These are phyloP conservation scores for Thelephora ganbajun DNA, from an alignment of 768 basidiomycete species.

Conservation along the genomic window DNA sequence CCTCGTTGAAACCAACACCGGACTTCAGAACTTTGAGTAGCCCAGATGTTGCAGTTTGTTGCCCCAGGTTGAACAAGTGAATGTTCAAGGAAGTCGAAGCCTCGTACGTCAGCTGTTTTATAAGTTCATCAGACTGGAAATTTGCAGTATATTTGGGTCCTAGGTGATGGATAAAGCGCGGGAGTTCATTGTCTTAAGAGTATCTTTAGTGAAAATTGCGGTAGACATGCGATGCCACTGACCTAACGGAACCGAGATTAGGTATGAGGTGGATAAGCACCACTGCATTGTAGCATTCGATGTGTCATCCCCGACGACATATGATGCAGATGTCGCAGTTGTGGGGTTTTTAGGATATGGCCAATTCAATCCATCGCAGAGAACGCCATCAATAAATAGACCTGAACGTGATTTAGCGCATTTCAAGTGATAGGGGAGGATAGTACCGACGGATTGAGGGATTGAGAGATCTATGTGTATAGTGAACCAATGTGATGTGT, in stretches of 20 bases:
- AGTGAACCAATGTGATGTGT: conserved; percentile 53
- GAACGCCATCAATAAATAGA: conserved; percentile 59
- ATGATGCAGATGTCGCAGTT: conserved; percentile 22
- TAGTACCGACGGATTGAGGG: conserved; percentile 40
- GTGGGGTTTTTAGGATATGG: conserved; percentile 43
- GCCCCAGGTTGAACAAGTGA: conserved; percentile 37
- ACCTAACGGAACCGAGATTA: conserved; percentile 50
- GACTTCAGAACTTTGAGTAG: conserved; percentile 39
- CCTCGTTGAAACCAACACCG: conserved; percentile 28
- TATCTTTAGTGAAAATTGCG: neutral
- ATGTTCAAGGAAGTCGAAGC: conserved; percentile 76
- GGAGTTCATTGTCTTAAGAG: conserved; percentile 49
- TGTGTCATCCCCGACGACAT: conserved; percentile 43
- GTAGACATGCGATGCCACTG: conserved; percentile 3
- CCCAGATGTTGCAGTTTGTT: conserved; percentile 21
- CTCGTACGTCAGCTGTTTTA: conserved; percentile 74
- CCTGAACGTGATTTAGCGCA: conserved; percentile 24
- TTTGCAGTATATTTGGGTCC: conserved; percentile 66
- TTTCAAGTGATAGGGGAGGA: conserved; percentile 1
- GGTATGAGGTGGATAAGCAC: conserved; percentile 55
- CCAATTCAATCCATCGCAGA: conserved; percentile 50
- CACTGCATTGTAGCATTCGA: conserved; percentile 36
- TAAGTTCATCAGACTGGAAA: conserved; percentile 58
- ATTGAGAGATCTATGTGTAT: conserved; percentile 39
- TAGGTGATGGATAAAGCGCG: conserved; percentile 66